Base-by-base conservation (phyloP, 768 basidiomycete species). In the Pleurotus platypus region DNA sequence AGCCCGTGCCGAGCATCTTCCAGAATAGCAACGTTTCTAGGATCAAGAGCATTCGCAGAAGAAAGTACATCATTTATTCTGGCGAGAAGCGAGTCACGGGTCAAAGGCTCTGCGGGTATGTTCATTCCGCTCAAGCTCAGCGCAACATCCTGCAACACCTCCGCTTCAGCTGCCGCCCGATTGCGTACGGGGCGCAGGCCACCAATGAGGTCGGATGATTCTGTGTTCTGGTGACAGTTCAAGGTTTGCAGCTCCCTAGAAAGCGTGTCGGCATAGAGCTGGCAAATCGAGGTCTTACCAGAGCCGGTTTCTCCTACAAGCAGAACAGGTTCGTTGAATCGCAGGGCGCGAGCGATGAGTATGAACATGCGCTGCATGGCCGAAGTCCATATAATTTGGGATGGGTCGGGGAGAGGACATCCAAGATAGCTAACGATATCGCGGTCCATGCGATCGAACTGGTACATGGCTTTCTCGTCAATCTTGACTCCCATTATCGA, bases 211-310 rank as follows among this genome's bases (percentile, higher is more conserved):
- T 99, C 97, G 9, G 95, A 92, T 0, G 96, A 97, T 73, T 99
- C 97, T 24, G 95, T 98, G 66, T 97, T 98, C 70, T 97, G 94
- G 68, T 99, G 97, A 65, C 97, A 98, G 62, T 92, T 98, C 61
- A 99, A 81, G 3, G 85, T 78, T 62, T 87, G 75, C 24, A 99
- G 75, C 37, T 69, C 73, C 64, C 84, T 84, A 22, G 71, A 70
- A 20, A 81, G 72, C 1, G 84, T 84, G 45, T 86, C 80, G 0
- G 97, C 90, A 61, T 89, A 89, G 4, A 94, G 74, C 66, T 98
- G 93, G 66, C 96, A 98, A 40, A 98, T 89, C 1, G 96, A 97
- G 0, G 97, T 99, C 73, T 99, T 99, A 13, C 97, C 97, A 3
- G 90, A 91, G 12, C 97, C 97, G 0, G 97, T 98, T 70, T 98